phyloP scores from a whole-genome alignment of 2,329 filamentous ascomycete species.

The Metarhizium rileyi region DNA sequence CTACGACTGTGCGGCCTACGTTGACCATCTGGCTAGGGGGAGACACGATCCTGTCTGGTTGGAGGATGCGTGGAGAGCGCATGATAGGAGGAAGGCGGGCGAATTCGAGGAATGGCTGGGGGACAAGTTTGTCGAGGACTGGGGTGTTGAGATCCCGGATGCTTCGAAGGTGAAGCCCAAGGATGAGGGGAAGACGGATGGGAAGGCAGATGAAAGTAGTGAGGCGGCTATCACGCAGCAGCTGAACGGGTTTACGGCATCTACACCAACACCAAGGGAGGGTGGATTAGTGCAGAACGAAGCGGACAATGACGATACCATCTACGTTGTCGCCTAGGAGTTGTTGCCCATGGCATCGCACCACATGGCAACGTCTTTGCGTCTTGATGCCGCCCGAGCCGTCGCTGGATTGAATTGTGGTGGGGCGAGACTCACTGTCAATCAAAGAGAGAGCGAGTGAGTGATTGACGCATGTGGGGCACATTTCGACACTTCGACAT shows the following conservation, averaged over 20 bases:
- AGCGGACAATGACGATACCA: neutral
- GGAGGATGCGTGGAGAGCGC: conserved; percentile 39
- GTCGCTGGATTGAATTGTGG: neutral
- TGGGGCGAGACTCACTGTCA: no score
- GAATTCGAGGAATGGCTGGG: conserved; percentile 39
- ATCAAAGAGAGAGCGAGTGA: no score
- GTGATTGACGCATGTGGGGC: conserved; percentile 1
- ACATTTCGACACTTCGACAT: neutral
- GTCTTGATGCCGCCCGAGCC: neutral
- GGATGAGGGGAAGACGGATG: neutral
- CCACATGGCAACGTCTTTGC: neutral
- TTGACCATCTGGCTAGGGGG: conserved; percentile 35
- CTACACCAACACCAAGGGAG: neutral
- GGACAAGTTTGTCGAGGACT: conserved; percentile 36
- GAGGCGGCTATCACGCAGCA: neutral
- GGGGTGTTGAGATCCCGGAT: conserved; percentile 32
- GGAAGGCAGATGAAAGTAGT: neutral
- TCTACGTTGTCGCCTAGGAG: neutral
- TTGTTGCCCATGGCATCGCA: neutral
- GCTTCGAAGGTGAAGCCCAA: conserved; percentile 14
- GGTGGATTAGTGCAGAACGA: neutral
- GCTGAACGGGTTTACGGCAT: no score
- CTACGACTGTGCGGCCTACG: conserved; percentile 35
- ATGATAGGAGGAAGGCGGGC: conserved; percentile 36
- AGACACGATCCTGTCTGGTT: conserved; percentile 45